Evolutionary conservation across 306 rosid species (phyloP), one percentile per base, ranked within the genome.

Genomic region (Mimosa pudica): DNA sequence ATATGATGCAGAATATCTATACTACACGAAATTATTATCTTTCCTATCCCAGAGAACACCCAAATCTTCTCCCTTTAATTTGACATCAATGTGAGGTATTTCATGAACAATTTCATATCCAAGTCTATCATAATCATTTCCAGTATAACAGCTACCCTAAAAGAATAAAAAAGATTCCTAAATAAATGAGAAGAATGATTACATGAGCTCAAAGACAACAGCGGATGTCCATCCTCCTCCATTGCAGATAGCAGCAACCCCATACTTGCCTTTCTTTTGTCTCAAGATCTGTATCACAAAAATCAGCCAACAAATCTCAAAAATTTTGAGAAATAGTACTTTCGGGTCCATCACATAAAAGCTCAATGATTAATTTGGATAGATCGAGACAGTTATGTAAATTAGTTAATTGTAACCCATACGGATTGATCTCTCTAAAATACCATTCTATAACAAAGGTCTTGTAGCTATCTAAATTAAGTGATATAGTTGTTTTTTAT

Each of bases 201-300:
- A 94, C 97, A 86, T 75, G 80, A 87, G 88, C 89, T 94, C 97
- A 79, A 94, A 42, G 62, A 92, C 97, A 66, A 94, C 84, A 33
- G 98, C 92, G 57, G 98, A 94, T n/a, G 98, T 97, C 13, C 98
- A 97, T 61, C 98, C 98, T 81, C 97, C 98, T 18, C 98, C 98
- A 41, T 94, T 92, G 89, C 98, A 94, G 73, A 94, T 88, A 46
- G 86, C 90, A 41, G 69, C 95, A 84, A 92, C 90, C 47, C 98
- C 98, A 75, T 91, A 92, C 87, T 77, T 92, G 60, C 97, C 97
- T 68, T 90, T 87, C 83, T 84, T 87, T 33, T 92, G 92, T 75
- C 93, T 92, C 77, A 91, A 75, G 73, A 92, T 95, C 98, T 94
- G 89, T 74, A 76, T 83, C 75, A 86, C 80, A 65, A 9, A 76